A percentile compares a stretch with the other conserved stretches of the same genome.
phyloP scores from a whole-genome alignment of 106 monocot species.

The Xerophyta viscosa region DNA sequence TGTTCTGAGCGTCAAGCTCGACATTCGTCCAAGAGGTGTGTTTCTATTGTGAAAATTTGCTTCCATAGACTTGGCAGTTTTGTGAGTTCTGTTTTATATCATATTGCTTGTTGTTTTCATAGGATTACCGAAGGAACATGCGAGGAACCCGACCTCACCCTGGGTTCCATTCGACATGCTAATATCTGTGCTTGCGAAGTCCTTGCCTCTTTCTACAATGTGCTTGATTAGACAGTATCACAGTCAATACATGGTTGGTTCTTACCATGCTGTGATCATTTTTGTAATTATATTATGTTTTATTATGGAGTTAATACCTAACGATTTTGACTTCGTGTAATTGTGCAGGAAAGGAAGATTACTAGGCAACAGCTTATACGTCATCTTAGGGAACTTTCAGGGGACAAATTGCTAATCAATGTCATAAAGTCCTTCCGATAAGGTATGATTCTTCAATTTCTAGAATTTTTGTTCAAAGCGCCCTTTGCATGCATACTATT shows the following conservation, averaged over 20 bases:
- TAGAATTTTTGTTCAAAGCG: too few relatives aligned
- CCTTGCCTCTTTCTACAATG: conserved; percentile 25
- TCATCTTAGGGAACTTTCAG: conserved; percentile 28
- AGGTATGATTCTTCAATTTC: too few relatives aligned
- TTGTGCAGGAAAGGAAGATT: conserved; percentile 52
- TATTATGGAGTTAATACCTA: neutral
- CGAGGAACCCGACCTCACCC: conserved; percentile 30
- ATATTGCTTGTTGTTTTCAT: conserved; percentile 5
- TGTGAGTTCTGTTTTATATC: too few relatives aligned
- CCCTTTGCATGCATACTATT: too few relatives aligned
- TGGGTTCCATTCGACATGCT: conserved; percentile 36
- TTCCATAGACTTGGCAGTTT: too few relatives aligned
- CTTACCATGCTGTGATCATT: too few relatives aligned
- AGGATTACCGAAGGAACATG: conserved; percentile 15
- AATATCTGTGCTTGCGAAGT: conserved; percentile 16
- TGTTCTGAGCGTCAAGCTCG: conserved; percentile 22
- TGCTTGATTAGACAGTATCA: conserved; percentile 33
- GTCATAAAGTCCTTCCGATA: conserved; percentile 34
- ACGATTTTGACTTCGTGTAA: too few relatives aligned
- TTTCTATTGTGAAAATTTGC: neutral
- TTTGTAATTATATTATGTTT: neutral
- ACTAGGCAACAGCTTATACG: conserved; percentile 38
- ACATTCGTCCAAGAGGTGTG: conserved; percentile 17
- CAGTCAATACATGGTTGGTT: conserved; percentile 28
- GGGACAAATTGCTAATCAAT: conserved; percentile 37